Conservation (phyloP, 1,139 yeast species). For the Saccharomycopsis hybrid region DNA sequence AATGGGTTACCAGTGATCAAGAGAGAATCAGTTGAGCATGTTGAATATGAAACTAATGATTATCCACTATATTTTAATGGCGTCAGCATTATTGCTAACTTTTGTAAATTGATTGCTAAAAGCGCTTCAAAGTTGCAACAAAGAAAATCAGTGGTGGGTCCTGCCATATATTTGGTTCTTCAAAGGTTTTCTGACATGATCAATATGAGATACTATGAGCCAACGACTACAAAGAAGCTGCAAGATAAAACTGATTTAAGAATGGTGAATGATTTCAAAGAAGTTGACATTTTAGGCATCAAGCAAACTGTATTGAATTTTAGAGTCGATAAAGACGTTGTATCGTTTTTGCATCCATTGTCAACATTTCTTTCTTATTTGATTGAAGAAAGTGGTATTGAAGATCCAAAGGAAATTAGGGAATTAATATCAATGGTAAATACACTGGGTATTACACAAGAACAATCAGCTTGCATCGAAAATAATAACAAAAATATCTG, state of each 20-base stretch:
- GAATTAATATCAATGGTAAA: conserved; percentile 2
- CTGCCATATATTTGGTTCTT: conserved; percentile 4
- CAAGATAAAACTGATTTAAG: neutral
- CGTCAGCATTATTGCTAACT: conserved; percentile 61
- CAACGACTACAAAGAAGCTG: neutral
- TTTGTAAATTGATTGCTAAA: conserved; percentile 50
- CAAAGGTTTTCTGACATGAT: conserved; percentile 1
- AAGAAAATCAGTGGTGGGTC: neutral
- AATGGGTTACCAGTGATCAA: conserved; percentile 75
- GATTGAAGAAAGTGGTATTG: conserved; percentile 43
- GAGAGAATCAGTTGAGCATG: conserved; percentile 76
- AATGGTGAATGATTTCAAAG: neutral
- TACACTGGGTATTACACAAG: too few species aligned
- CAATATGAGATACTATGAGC: neutral
- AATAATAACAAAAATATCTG: conserved; percentile 10
- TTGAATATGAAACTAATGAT: conserved; percentile 84
- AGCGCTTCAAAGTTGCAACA: conserved; percentile 32
- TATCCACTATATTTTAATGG: conserved; percentile 80
- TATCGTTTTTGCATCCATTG: conserved; percentile 75
- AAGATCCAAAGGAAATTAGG: conserved; percentile 29
- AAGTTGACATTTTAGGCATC: conserved; percentile 2
- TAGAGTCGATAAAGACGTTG: conserved; percentile 40
- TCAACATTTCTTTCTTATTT: conserved; percentile 71
- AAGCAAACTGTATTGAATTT: conserved; percentile 29
- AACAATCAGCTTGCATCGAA: too few species aligned